Conservation (phyloP, 768 basidiomycete species). For the Boletus speciosus region DNA sequence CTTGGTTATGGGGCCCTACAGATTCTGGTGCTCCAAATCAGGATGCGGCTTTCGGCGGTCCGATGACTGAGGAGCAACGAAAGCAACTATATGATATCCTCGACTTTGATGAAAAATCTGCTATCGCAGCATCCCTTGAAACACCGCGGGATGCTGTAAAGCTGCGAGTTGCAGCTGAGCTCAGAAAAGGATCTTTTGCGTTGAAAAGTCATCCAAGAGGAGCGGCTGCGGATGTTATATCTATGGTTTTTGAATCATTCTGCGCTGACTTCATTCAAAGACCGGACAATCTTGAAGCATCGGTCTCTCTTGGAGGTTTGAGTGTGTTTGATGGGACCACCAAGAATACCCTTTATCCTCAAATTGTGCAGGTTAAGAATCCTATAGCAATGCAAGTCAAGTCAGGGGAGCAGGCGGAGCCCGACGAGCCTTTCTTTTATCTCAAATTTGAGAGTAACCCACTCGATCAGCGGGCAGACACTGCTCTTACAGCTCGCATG, state of each 20-base stretch:
- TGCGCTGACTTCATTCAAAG: constrained; percentile 81
- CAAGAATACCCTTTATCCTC: constrained; percentile 70
- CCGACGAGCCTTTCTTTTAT: constrained; percentile 73
- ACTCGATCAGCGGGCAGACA: constrained; percentile 88
- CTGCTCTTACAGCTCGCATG: constrained; percentile 83
- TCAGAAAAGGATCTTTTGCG: constrained; percentile 85
- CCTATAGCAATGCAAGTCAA: constrained; percentile 30
- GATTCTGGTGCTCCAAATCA: constrained; percentile 37
- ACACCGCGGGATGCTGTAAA: constrained; percentile 78
- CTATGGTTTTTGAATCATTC: constrained; percentile 83
- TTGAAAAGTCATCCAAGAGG: constrained; percentile 74
- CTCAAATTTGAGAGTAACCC: constrained; percentile 91
- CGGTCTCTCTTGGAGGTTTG: constrained; percentile 81
- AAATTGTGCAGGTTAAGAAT: constrained; percentile 85
- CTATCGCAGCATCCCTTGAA: constrained; percentile 65
- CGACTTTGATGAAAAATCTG: constrained; percentile 87
- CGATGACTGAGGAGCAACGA: constrained; percentile 88
- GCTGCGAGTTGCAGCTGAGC: constrained; percentile 66
- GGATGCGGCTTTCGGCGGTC: constrained; percentile 55
- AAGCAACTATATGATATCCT: constrained; percentile 86
- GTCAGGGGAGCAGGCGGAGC: constrained; percentile 26
- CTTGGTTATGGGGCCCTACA: constrained; percentile 84
- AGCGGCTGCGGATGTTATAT: constrained; percentile 66
- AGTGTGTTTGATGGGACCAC: constrained; percentile 92
- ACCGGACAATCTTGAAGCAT: constrained; percentile 81